Evolutionary conservation across 2,329 filamentous ascomycete genomes (phyloP).

Genomic region (Sarocladium strictum): DNA sequence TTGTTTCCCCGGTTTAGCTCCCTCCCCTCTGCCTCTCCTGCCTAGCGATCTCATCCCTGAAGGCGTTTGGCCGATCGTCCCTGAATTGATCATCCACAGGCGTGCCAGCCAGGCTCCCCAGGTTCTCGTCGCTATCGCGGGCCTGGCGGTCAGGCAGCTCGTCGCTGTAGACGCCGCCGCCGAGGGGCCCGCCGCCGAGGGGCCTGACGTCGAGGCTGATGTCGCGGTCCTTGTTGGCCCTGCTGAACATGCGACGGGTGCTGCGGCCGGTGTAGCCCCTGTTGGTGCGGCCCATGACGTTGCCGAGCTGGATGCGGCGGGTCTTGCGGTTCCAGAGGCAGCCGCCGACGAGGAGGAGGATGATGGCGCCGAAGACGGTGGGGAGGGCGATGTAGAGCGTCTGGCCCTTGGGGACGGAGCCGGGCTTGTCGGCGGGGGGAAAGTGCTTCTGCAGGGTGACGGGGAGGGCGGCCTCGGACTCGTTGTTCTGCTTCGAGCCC

Average conservation of each 20-base stretch:
- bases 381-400: constrained; percentile 50
- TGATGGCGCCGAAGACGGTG: constrained; percentile 39
- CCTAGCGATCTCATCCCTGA: constrained; percentile 44
- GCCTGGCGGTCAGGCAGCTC: constrained; percentile 13
- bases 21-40: constrained; percentile 31
- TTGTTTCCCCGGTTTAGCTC: too few species aligned
- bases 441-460: constrained; percentile 27
- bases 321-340: constrained; percentile 49
- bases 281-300: constrained; percentile 40
- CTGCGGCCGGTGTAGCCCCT: constrained; percentile 38
- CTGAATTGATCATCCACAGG: constrained; percentile 37
- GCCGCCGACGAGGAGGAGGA: constrained; percentile 46
- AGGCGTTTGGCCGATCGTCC: constrained; percentile 36
- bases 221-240: constrained; percentile 27
- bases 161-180: constrained; percentile 20
- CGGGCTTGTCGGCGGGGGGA: constrained; percentile 28
- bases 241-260: constrained; percentile 27
- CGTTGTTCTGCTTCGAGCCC: constrained; percentile 20
- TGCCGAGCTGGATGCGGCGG: constrained; percentile 44
- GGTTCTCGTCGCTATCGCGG: constrained; percentile 37
- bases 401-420: constrained; percentile 26
- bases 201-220: constrained; percentile 38
- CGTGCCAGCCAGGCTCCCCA: constrained; percentile 43
- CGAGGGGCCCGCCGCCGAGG: background rate
- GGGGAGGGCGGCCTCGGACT: constrained; percentile 36